Conservation (phyloP, 169 alveolate genomes). For the Babesia ovata region DNA sequence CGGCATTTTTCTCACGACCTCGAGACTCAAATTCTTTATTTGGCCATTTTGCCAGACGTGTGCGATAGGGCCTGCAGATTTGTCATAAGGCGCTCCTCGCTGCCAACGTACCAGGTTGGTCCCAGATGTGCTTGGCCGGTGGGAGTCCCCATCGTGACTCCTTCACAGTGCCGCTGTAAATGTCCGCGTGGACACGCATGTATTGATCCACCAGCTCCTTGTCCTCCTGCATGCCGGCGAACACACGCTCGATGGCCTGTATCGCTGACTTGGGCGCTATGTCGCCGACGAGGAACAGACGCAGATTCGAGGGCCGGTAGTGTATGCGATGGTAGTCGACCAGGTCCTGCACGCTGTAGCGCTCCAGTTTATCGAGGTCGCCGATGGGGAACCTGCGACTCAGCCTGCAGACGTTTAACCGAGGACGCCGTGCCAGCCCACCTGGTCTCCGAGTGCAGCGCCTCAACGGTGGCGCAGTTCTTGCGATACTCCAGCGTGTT, state of each 20-base stretch:
- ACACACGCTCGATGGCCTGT: constrained; percentile 10
- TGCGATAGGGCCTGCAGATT: constrained; percentile 35
- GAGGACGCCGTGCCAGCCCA: not conserved
- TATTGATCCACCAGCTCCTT: constrained; percentile 23
- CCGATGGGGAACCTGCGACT: constrained; percentile 78
- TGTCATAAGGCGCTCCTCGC: not conserved
- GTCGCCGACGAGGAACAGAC: constrained; percentile 63
- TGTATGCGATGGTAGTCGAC: constrained; percentile 62
- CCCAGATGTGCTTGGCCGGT: constrained; percentile 54
- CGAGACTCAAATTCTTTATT: constrained; percentile 36
- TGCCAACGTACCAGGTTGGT: constrained; percentile 25
- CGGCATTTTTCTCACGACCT: constrained; percentile 58
- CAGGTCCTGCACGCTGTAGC: constrained; percentile 65
- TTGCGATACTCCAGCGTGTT: constrained; percentile 81
- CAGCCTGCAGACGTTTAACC: constrained; percentile 24
- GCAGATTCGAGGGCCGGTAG: constrained; percentile 66
- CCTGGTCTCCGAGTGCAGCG: constrained; percentile 81
- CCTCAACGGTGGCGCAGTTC: constrained; percentile 79
- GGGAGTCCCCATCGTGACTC: constrained; percentile 61
- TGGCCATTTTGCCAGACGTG: constrained; percentile 57
- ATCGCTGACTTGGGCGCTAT: constrained; percentile 27
- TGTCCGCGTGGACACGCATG: constrained; percentile 2
- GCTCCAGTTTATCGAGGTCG: constrained; percentile 61
- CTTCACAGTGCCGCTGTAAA: constrained; percentile 57
- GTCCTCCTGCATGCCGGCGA: constrained; percentile 31